Conservation (phyloP, 208 protist species). For the Leishmania lainsoni region DNA sequence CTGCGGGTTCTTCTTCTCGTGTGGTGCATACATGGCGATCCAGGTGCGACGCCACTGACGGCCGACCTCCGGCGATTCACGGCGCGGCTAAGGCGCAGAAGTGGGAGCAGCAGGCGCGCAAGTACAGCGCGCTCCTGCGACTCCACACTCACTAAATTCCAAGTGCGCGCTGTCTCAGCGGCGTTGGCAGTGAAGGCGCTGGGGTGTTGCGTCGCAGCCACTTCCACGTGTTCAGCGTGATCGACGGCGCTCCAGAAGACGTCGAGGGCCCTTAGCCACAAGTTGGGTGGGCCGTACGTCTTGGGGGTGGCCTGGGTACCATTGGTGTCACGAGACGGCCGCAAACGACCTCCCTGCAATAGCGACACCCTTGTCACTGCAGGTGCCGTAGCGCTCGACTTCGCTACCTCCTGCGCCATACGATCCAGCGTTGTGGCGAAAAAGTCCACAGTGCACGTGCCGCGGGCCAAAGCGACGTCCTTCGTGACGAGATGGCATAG, state of each 20-base stretch:
- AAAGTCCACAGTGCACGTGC: conserved; percentile 28
- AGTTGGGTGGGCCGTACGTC: background rate
- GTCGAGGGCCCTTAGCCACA: conserved; percentile 57
- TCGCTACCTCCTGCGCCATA: conserved; percentile 15
- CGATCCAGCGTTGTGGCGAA: conserved; percentile 24
- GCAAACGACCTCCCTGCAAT: background rate
- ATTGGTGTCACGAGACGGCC: background rate
- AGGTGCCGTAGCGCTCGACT: background rate
- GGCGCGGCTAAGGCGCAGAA: conserved; percentile 49
- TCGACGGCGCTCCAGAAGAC: conserved; percentile 83
- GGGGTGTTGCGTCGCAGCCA: background rate
- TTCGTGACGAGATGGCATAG: conserved; percentile 25
- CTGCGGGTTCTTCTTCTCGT: conserved; percentile 24
- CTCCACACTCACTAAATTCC: background rate
- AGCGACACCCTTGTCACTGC: background rate
- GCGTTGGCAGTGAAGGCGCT: background rate
- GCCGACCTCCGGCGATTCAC: conserved; percentile 41
- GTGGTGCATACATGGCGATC: conserved; percentile 29
- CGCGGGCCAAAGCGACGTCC: conserved; percentile 18
- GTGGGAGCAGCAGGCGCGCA: conserved; percentile 44
- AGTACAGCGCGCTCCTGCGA: conserved; percentile 59
- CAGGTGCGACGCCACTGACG: conserved; percentile 55
- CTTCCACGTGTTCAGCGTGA: conserved; percentile 16
- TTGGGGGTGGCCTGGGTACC: background rate
- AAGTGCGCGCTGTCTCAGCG: background rate